Evolutionary conservation across 139 green algal genomes (phyloP).

Genomic region (Chlamydomonas applanata): DNA sequence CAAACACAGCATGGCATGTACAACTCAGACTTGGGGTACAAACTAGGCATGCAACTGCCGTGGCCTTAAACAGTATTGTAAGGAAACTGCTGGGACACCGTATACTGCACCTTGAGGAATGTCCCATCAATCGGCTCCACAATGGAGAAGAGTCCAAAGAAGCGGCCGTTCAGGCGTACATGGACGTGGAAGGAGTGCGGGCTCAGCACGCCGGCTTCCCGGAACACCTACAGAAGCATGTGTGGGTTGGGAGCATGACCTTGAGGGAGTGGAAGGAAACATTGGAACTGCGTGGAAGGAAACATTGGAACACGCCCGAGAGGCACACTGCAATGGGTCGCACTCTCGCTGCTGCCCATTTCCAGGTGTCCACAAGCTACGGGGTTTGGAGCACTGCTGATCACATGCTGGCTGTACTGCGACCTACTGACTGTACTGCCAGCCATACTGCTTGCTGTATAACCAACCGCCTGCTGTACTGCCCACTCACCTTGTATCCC

Average conservation of each 20-base stretch:
- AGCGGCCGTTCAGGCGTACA: conserved; percentile 70
- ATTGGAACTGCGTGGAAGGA: too few relatives aligned
- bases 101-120: conserved; percentile 59
- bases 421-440: background rate
- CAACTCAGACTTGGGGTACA: background rate
- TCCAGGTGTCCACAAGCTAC: too few relatives aligned
- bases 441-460: background rate
- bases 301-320: too few relatives aligned
- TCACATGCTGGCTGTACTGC: too few relatives aligned
- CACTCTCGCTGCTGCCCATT: too few relatives aligned
- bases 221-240: conserved; percentile 39
- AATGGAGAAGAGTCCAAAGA: conserved; percentile 72
- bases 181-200: conserved; percentile 58
- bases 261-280: too few relatives aligned
- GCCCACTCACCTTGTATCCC: conserved; percentile 33
- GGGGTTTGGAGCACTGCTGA: too few relatives aligned
- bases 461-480: background rate
- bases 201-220: conserved; percentile 48
- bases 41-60: background rate
- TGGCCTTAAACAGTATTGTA: background rate
- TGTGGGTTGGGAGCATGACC: too few relatives aligned
- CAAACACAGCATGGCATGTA: too few relatives aligned
- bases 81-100: background rate
- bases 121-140: conserved; percentile 58
- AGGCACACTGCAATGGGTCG: too few relatives aligned